Conservation (phyloP, 2,329 filamentous ascomycete genomes). For the Fonsecaea multimorphosa region DNA sequence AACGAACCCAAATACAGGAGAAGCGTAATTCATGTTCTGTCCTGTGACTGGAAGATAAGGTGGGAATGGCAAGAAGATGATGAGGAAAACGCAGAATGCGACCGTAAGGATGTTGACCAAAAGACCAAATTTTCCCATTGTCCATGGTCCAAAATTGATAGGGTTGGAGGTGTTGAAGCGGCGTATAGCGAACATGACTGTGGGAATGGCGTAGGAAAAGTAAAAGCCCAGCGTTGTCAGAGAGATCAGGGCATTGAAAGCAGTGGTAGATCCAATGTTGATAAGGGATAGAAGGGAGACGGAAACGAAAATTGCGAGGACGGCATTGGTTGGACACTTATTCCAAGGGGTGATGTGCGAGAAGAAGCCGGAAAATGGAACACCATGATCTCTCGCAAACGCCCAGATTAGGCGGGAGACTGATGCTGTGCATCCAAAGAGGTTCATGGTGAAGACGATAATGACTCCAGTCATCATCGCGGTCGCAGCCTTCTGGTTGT, state of each 20-base stretch:
- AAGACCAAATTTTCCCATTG: slow-evolving; percentile 42
- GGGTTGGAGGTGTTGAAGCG: slow-evolving; percentile 24
- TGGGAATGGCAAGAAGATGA: slow-evolving; percentile 46
- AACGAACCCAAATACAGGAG: slow-evolving; percentile 31
- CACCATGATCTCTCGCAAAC: slow-evolving; percentile 52
- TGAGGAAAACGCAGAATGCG: slow-evolving; percentile 43
- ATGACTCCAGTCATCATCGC: slow-evolving; percentile 50
- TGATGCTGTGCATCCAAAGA: slow-evolving; percentile 42
- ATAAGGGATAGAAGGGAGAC: slow-evolving; percentile 39
- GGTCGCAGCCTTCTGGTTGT: slow-evolving; percentile 52
- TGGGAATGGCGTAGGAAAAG: slow-evolving; percentile 36
- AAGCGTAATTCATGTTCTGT: slow-evolving; percentile 45
- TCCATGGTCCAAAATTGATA: slow-evolving; percentile 42
- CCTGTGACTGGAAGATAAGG: slow-evolving; percentile 44
- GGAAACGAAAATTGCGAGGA: slow-evolving; percentile 34
- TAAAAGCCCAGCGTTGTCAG: slow-evolving; percentile 36
- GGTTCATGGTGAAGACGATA: slow-evolving; percentile 40
- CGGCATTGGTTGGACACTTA: slow-evolving; percentile 36
- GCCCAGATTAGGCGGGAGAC: slow-evolving; percentile 49
- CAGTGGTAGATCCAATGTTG: slow-evolving; percentile 39
- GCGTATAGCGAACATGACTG: slow-evolving; percentile 27
- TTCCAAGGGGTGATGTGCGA: slow-evolving; percentile 26
- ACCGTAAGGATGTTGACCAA: slow-evolving; percentile 43
- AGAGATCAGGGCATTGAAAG: slow-evolving; percentile 39
- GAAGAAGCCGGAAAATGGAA: slow-evolving; percentile 43